Base-by-base conservation (phyloP, 1,284 basidiomycete genomes). In the Moniliophthora roreri region DNA sequence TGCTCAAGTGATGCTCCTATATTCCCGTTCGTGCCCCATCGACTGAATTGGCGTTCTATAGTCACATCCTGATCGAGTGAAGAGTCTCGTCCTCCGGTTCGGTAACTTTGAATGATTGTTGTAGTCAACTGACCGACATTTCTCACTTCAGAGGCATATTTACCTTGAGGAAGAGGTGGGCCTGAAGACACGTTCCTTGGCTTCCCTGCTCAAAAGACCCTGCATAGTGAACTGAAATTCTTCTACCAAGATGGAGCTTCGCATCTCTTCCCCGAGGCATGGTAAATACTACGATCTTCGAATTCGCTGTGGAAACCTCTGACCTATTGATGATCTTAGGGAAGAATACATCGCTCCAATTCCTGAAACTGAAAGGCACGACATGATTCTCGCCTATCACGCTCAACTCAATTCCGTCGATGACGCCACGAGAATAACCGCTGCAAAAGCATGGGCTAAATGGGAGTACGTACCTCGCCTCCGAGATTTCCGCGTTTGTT, bases 211-310 rank as follows among this genome's bases (percentile, higher is more conserved):
- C 52, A 50, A 50, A 41, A 9, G 35, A n/a, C 24, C 16, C 46
- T 20, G 23, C 38, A 15, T 46, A 89, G 85, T 61, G 95, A 98
- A 70, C 80, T 98, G 24, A 77, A 81, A 23, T 98, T 95, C 76
- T 97, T 98, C 76, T 98, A 97, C 71, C 93, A 95, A 74, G 80
- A 89, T 1, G 91, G 90, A 8, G 72, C 87, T 16, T 88, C 85
- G 2, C 85, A 89, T 66, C 69, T 95, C 51, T 95, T 94, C 77
- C 93, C 93, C 0, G 93, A 95, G 65, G 89, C 89, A 61, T 94
- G 91, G 91, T 90, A 62, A 53, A 72, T 56, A n/a, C 4, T 38
- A 13, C 21, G n/a, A 16, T 34, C n/a, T n/a, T n/a, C n/a, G n/a
- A n/a, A n/a, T n/a, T n/a, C n/a, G n/a, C n/a, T n/a, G n/a, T n/a